Evolutionary conservation across 768 basidiomycete species (phyloP), one percentile per base, ranked within the genome.

Genomic region (Butyriboletus loyo): DNA sequence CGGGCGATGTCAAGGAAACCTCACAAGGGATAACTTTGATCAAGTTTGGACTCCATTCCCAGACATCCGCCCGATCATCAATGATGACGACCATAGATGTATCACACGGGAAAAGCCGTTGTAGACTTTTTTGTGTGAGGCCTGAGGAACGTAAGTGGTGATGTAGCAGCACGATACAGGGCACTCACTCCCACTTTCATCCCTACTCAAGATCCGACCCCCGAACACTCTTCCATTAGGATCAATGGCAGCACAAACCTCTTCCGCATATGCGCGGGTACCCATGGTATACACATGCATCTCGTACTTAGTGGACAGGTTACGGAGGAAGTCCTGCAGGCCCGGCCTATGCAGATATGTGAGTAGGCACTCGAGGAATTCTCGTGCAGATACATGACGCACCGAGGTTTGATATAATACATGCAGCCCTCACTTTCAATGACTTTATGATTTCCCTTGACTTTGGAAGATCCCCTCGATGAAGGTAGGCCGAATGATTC

Each of bases 241-340:
- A 74, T 99, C 97, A 64, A 99, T 92, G 25, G 92, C 87, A 42
- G 87, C 82, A 69, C 94, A 97, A 19, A 98, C 96, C 68, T 93
- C 83, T 70, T 94, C 90, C 34, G 97, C 97, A 71, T 98, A 99
- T 40, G 92, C 87, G 40, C 97, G 85, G 24, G 96, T 98, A 49
- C 97, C 97, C 95, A 98, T 98, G 22, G 96, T 99, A 72, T 99
- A 99, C 42, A 99, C 95, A 68, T 98, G 97, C 93, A 98, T 93
- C 73, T 98, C 95, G 70, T 96, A 99, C 64, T 89, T 85, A 45
- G 75, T 73, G 32, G 89, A 80, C 58, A 88, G 80, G 40, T 77
- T 76, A 54, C 74, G 73, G 47, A 99, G 76, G 69, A 99, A 98
- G 42, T 82, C 78, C 50, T 77, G 73, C 73, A 93, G 81, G n/a